phyloP scores from a whole-genome alignment of 2,329 filamentous ascomycete genomes.

The Aspergillus pseudoviridinutans region DNA sequence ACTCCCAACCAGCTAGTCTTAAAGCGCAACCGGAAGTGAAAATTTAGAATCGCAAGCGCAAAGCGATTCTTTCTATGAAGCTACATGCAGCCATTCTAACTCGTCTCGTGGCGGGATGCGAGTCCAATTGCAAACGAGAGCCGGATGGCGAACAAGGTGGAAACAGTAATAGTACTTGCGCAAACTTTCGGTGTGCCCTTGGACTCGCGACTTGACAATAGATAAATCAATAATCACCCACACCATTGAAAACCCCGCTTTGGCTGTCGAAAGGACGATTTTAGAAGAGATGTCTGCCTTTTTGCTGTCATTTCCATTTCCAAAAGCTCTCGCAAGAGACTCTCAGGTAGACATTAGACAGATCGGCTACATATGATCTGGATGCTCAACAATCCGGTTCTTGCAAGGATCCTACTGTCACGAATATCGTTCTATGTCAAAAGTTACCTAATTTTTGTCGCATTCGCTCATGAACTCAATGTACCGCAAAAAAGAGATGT shows the following conservation, averaged over 20 bases:
- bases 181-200: constrained; percentile 20
- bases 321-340: neutral
- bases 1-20: neutral
- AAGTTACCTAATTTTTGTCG: neutral
- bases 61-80: neutral
- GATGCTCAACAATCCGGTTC: neutral
- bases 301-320: neutral
- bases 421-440: neutral
- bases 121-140: neutral
- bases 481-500: neutral
- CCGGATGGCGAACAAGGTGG: neutral
- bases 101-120: neutral
- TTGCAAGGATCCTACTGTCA: neutral
- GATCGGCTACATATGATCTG: neutral
- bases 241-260: neutral
- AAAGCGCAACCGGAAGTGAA: neutral
- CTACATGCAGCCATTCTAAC: neutral
- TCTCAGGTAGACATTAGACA: neutral
- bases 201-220: constrained; percentile 1
- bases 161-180: constrained; percentile 7
- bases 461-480: neutral
- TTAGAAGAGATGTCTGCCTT: neutral
- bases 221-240: constrained; percentile 4
- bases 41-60: neutral
- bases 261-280: neutral